A percentile compares a stretch with the other conserved stretches of the same genome.
These are phyloP conservation scores for Pseudocercospora pini-densiflorae DNA, from an alignment of 2,329 filamentous ascomycete genomes.

Conservation along the genomic window DNA sequence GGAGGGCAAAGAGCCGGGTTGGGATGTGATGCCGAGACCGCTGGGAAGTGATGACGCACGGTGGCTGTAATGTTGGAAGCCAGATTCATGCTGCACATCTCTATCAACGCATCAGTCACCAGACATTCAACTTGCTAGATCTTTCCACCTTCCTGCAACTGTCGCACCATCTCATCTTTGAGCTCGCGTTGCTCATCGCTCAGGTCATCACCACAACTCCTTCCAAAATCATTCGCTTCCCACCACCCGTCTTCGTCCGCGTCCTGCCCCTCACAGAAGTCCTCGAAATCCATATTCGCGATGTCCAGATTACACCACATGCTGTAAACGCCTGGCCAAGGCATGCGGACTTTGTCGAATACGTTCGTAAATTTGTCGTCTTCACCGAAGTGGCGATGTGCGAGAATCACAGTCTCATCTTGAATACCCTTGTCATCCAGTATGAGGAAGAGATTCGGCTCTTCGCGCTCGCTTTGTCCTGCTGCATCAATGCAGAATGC, in stretches of 20 bases:
- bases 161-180: background rate
- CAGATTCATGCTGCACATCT: background rate
- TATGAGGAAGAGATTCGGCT: conserved; percentile 13
- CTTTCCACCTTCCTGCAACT: background rate
- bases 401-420: conserved; percentile 15
- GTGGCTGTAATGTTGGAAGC: conserved; percentile 41
- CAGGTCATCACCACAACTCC: background rate
- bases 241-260: conserved; percentile 14
- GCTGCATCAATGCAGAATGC: conserved; percentile 18
- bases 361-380: conserved; percentile 9
- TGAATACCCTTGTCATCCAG: conserved; percentile 20
- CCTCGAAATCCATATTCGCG: conserved; percentile 26
- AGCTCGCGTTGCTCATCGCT: background rate
- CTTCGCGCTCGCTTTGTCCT: background rate
- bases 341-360: conserved; percentile 22
- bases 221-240: conserved; percentile 7
- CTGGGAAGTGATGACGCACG: conserved; percentile 53
- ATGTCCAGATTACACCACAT: conserved; percentile 28
- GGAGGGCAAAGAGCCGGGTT: conserved; percentile 53
- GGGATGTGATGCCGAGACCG: conserved; percentile 57
- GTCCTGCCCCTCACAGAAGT: conserved; percentile 17
- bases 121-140: background rate
- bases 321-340: conserved; percentile 19
- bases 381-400: conserved; percentile 6
- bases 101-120: background rate